Conservation (phyloP, 163 green algal species). For the Chlamydomonas reinhardtii region DNA sequence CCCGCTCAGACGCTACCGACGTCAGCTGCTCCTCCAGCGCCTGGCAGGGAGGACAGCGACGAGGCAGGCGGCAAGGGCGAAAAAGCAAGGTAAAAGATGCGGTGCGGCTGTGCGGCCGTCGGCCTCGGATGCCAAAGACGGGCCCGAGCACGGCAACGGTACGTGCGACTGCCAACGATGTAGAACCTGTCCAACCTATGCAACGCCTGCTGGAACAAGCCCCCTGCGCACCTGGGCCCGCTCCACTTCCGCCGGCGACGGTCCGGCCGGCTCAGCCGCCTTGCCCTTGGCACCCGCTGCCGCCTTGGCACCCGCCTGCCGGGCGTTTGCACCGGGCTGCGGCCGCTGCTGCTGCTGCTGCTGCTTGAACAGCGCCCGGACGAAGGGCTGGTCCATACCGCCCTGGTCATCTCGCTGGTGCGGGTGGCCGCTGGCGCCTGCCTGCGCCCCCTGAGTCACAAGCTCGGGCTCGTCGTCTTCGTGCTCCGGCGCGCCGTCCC, state of each 20-base stretch:
- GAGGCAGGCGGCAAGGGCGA: too few species aligned
- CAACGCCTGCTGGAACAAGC: too few species aligned
- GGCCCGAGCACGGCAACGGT: too few species aligned
- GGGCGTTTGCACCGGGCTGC: neutral
- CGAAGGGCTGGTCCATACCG: constrained; percentile 57
- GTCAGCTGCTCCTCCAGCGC: constrained; percentile 24
- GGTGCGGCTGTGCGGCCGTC: too few species aligned
- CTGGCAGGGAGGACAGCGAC: neutral
- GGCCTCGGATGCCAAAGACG: too few species aligned
- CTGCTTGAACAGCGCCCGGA: constrained; percentile 57
- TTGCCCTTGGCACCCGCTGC: constrained; percentile 16
- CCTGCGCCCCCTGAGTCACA: neutral
- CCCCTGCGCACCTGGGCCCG: neutral
- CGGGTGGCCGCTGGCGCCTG: neutral
- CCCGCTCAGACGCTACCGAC: constrained; percentile 44
- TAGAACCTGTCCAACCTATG: too few species aligned
- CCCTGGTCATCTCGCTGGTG: neutral
- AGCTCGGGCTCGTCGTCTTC: constrained; percentile 24
- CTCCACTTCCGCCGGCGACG: constrained; percentile 4
- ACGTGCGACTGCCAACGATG: too few species aligned
- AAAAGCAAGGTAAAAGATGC: too few species aligned
- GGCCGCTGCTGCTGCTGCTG: constrained; percentile 19
- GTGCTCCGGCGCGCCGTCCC: neutral
- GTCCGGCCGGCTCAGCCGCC: neutral
- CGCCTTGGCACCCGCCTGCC: neutral